phyloP scores from a whole-genome alignment of 2,329 filamentous ascomycete genomes.

The Epichloe festucae region DNA sequence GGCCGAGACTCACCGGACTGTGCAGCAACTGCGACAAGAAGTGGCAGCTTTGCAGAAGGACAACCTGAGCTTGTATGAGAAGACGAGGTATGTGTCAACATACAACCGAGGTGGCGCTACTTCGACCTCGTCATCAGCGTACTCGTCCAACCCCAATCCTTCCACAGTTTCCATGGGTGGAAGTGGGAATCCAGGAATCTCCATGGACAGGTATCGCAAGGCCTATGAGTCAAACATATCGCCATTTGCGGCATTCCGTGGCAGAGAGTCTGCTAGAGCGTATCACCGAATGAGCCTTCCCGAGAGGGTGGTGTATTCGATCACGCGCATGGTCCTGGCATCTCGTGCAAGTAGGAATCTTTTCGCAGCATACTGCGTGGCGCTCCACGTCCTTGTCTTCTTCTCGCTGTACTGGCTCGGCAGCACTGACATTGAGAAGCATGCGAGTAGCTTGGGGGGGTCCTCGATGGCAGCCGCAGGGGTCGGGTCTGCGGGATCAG shows the following conservation, averaged over 20 bases:
- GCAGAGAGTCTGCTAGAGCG: conserved; percentile 80
- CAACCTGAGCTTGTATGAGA: conserved; percentile 92
- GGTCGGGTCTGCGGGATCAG: conserved; percentile 28
- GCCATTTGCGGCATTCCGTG: conserved; percentile 88
- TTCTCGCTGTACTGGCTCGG: conserved; percentile 77
- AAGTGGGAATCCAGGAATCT: conserved; percentile 45
- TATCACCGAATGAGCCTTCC: conserved; percentile 89
- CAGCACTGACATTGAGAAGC: conserved; percentile 48
- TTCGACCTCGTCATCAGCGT: conserved; percentile 50
- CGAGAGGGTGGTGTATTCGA: conserved; percentile 78
- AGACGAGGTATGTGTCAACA: conserved; percentile 88
- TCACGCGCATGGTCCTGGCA: conserved; percentile 82
- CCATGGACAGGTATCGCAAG: conserved; percentile 73
- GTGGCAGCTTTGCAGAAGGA: conserved; percentile 88
- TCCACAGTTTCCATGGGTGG: conserved; percentile 52
- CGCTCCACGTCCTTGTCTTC: conserved; percentile 78
- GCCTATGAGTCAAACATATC: conserved; percentile 94
- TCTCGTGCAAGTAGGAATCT: conserved; percentile 84
- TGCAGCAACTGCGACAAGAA: conserved; percentile 81
- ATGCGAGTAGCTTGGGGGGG: conserved; percentile 44
- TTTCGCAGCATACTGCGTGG: conserved; percentile 85
- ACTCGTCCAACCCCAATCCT: conserved; percentile 59
- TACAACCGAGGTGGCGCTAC: conserved; percentile 64
- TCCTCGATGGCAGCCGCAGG: conserved; percentile 31
- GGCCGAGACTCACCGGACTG: conserved; percentile 66